Conservation (phyloP, 306 rosid species). For the Abrus pulchellus region DNA sequence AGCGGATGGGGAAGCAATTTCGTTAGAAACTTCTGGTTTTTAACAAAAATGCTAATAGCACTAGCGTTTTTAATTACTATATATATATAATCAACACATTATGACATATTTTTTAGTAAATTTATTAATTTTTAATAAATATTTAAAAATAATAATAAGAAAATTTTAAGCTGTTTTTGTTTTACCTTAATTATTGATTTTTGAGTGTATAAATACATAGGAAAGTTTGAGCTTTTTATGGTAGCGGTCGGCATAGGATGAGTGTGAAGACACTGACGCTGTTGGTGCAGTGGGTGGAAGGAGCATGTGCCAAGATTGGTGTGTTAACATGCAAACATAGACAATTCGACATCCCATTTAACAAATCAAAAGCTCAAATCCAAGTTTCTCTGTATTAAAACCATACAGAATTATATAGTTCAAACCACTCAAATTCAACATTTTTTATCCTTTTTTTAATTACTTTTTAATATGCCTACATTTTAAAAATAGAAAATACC, state of each 20-base stretch:
- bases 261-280: not conserved
- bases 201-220: not conserved
- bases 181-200: too few species aligned
- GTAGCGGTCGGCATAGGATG: not conserved
- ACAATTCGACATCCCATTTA: not conserved
- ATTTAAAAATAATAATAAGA: too few species aligned
- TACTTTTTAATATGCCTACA: too few species aligned
- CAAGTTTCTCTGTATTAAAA: not conserved
- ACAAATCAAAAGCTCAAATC: not conserved
- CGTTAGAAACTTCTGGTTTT: not conserved
- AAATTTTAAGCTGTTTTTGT: not conserved
- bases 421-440: too few species aligned
- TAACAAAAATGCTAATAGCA: not conserved
- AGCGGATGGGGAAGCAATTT: not conserved
- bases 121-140: too few species aligned
- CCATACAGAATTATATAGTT: too few species aligned
- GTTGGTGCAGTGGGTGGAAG: not conserved
- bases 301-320: not conserved
- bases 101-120: too few species aligned
- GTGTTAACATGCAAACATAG: not conserved
- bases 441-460: too few species aligned
- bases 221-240: not conserved
- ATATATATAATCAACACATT: too few species aligned
- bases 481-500: too few species aligned
- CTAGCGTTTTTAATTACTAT: too few species aligned